Base-by-base conservation (phyloP, 495 filamentous ascomycete species). In the Polyplosphaeria fusca region DNA sequence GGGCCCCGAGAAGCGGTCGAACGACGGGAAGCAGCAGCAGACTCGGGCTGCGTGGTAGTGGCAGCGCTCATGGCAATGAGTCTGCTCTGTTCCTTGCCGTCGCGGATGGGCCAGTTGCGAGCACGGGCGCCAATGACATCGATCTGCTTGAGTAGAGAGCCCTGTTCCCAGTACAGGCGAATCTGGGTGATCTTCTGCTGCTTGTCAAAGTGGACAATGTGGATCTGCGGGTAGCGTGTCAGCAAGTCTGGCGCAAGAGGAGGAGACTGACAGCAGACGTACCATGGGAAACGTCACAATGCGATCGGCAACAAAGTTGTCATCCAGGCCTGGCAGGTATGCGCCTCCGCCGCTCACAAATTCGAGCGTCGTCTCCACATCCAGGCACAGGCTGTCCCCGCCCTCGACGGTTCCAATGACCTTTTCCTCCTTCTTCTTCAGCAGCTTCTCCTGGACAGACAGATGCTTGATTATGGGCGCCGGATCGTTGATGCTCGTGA, bases 101-200 rank as follows among this genome's bases (percentile, higher is more conserved):
- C 90, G 55, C 85, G 87, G 70, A 98, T 92, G 18, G 93, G 93
- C 93, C 93, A 98, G 67, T 86, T 89, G 65, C 85, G 86, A 41
- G 86, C 88, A 23, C 87, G 84, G 61, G 82, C 81, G 52, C 93
- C 93, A 72, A 98, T 97, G 26, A 96, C 85, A 62, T 95, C 91
- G 47, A 96, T 82, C 68, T 92, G 86, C 72, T 93, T 97, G 56
- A 98, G 78, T 7, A 97, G 80, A 47, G 89, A 89, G 23, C 83
- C 91, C 72, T 97, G 94, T 68, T 98, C 93, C 93, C 93, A 98
- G 70, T 86, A 87, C 55, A 91, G 82, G 49, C 91, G 86, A 61
- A 96, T 85, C 65, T 89, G 87, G 59, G 79, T 72, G 70, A 98
- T 95, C 69, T 89, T 86, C 58, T 84, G 79, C 37, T 86, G 66